Conservation (phyloP, 176 grass and related monocot species). For the Neostapfia colusana region DNA sequence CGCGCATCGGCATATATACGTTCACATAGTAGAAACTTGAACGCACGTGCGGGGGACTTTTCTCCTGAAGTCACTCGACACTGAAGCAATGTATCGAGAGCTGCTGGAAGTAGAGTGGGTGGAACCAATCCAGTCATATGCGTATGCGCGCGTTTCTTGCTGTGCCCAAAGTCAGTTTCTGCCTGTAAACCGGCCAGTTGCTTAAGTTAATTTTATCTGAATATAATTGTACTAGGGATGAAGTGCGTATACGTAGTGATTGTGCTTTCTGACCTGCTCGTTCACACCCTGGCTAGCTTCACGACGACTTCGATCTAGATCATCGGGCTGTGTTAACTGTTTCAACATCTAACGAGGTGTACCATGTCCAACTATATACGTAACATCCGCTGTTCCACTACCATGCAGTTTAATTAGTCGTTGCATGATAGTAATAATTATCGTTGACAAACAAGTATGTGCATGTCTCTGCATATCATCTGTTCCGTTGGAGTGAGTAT, state of each 20-base stretch:
- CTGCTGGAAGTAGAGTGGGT: neutral
- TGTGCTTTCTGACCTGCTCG: neutral
- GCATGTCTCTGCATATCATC: neutral
- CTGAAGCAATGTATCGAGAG: neutral
- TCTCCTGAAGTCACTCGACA: neutral
- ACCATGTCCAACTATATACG: neutral
- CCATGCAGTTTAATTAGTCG: neutral
- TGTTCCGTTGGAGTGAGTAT: neutral
- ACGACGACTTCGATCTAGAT: neutral
- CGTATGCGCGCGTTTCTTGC: neutral
- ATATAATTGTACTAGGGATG: too few relatives aligned
- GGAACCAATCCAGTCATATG: neutral
- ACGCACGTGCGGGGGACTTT: neutral
- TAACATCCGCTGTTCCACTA: too few relatives aligned
- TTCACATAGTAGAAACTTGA: neutral
- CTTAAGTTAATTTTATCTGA: too few relatives aligned
- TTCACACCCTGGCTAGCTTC: neutral
- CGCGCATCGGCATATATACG: neutral
- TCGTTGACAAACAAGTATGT: too few relatives aligned
- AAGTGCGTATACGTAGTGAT: neutral
- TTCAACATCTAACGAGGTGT: neutral
- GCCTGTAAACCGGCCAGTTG: neutral
- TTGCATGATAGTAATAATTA: neutral
- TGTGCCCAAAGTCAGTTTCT: neutral
- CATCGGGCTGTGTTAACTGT: neutral